Evolutionary conservation across 495 filamentous ascomycete species (phyloP).

Genomic region (Podospora tetraspora): DNA sequence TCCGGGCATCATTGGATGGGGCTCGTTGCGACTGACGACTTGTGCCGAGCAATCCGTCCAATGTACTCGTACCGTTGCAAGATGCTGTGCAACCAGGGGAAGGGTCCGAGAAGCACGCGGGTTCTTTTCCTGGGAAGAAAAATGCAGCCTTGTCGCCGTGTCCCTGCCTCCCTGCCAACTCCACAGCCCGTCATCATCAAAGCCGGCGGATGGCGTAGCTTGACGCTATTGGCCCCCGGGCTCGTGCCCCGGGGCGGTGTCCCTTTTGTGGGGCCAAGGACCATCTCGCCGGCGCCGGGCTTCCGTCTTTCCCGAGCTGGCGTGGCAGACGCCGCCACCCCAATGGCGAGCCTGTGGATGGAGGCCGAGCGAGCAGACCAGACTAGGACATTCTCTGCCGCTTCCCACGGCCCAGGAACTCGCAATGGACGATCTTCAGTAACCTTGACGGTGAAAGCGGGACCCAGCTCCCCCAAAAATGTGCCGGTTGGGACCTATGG

Average conservation of each 20-base stretch:
- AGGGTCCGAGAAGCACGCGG: constrained; percentile 11
- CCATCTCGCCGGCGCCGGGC: constrained; percentile 1
- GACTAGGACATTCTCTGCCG: neutral
- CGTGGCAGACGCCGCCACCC: neutral
- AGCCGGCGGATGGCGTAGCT: constrained; percentile 1
- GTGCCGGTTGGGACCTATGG: neutral
- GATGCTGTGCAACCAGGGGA: constrained; percentile 6
- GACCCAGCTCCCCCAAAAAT: neutral
- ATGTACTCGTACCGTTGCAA: constrained; percentile 14
- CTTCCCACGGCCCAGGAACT: neutral
- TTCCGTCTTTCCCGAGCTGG: constrained; percentile 13
- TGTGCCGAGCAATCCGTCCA: constrained; percentile 1
- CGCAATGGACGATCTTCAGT: neutral
- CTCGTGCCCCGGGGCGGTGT: neutral
- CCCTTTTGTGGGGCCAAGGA: neutral
- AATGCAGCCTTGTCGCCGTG: constrained; percentile 17
- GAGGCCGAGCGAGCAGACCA: neutral
- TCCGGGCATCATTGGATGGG: neutral
- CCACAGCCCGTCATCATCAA: constrained; percentile 15
- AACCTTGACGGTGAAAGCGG: neutral
- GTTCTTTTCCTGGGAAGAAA: constrained; percentile 4
- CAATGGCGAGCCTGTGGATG: neutral
- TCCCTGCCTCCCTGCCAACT: constrained; percentile 12
- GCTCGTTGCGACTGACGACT: neutral
- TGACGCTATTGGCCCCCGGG: constrained; percentile 10